Base-by-base conservation (phyloP, 495 filamentous ascomycete genomes). In the Lasiosphaeriaceae sp. region DNA sequence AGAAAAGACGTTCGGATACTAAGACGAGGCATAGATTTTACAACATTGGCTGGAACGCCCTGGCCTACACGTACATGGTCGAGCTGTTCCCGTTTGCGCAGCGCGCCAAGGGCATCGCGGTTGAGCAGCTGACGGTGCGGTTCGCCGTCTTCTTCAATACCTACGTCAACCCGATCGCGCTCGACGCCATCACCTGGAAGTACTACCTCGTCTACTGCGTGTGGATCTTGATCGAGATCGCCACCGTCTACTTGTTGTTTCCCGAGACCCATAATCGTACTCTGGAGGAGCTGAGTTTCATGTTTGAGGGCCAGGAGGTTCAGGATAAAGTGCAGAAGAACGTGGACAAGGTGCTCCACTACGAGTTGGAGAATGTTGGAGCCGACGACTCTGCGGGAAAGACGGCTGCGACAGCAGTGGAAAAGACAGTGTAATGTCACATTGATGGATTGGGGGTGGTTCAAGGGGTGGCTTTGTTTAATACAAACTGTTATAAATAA, bases 151-250 rank as follows among this genome's bases (percentile, higher is more conserved):
- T 73, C 54, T 74, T 74, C 63, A 83, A 83, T 48, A 84, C 78
- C 1, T 85, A 83, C 58, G 80, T 86, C 50, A 88, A 87, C 67
- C 84, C 84, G 0, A 77, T 89, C 41, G 84, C 81, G 23, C 66
- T 88, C 14, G 71, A 68, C 22, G 46, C 48, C 14, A 83, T 86
- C 47, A 71, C 73, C 12, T 89, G 85, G 85, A 81, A 77, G 60
- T 87, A 81, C 70, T 76, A 85, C 31, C 71, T 86, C 37, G 79
- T 84, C 29, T 87, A 87, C 70, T 83, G 77, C 64, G 75, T 74
- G 47, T 84, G 79, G 80, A 73, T 86, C 31, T 61, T 72, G 4
- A 74, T 84, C 37, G 82, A 86, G 57, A 62, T 81, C 11, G 50
- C 74, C 6, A 77, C 81, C 24, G 77, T 88, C 26, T 86, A 77